phyloP scores from a whole-genome alignment of 768 basidiomycete genomes.

The Infundibulicybe gibba region DNA sequence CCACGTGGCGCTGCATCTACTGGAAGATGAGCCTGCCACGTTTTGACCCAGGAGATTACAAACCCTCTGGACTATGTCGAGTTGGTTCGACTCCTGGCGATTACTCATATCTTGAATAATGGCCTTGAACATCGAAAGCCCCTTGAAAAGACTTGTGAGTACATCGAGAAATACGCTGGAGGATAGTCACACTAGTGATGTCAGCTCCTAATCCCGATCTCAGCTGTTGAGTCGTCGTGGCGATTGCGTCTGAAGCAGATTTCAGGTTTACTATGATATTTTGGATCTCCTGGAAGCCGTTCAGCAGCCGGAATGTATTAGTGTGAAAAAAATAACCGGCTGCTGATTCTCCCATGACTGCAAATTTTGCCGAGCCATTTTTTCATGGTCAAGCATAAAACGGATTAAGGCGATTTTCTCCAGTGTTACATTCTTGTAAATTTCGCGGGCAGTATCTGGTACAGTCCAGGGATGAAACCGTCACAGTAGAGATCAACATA shows the following conservation, averaged over 20 bases:
- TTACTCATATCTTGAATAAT: too few relatives aligned
- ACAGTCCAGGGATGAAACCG: slow-evolving; percentile 1
- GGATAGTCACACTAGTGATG: too few relatives aligned
- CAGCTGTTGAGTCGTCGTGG: too few relatives aligned
- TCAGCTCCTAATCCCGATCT: too few relatives aligned
- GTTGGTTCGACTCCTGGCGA: too few relatives aligned
- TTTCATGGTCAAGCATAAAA: slow-evolving; percentile 42
- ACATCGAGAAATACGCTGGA: too few relatives aligned
- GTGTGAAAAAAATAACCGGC: neutral
- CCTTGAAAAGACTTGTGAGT: too few relatives aligned
- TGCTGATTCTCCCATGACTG: slow-evolving; percentile 22
- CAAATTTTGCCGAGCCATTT: slow-evolving; percentile 19
- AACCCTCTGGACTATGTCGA: too few relatives aligned
- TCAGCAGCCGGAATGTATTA: neutral
- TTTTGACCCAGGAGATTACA: too few relatives aligned
- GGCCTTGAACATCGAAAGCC: too few relatives aligned
- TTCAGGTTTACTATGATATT: neutral
- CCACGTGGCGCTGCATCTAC: too few relatives aligned
- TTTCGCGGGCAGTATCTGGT: slow-evolving; percentile 57
- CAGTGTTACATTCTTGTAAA: slow-evolving; percentile 62
- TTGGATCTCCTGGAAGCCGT: neutral
- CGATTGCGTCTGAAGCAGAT: neutral
- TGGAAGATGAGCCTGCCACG: too few relatives aligned
- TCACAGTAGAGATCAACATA: slow-evolving; percentile 17
- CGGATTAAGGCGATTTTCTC: slow-evolving; percentile 53